Evolutionary conservation across 768 basidiomycete genomes (phyloP).

Genomic region (Leccinum arenicola): DNA sequence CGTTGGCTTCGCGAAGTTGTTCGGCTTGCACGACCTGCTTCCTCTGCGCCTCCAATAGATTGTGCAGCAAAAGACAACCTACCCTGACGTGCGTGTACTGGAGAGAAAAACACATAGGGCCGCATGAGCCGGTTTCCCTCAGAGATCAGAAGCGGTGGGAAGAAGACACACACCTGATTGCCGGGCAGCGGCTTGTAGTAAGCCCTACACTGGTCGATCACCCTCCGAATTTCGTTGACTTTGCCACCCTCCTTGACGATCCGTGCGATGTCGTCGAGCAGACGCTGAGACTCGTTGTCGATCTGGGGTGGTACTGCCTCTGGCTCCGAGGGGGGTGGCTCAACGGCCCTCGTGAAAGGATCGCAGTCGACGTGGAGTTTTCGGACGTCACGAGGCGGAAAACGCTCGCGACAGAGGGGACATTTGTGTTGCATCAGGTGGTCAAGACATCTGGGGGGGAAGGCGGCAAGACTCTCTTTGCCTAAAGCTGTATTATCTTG

Average conservation of each 20-base stretch:
- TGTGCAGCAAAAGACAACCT: too few relatives aligned
- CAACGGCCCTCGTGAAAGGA: constrained; percentile 30
- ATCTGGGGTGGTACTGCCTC: constrained; percentile 21
- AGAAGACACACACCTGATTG: constrained; percentile 38
- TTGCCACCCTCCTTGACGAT: constrained; percentile 57
- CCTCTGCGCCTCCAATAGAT: too few relatives aligned
- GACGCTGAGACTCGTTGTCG: constrained; percentile 45
- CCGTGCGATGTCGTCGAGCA: constrained; percentile 51
- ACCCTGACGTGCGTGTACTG: too few relatives aligned
- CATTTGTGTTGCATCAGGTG: constrained; percentile 49
- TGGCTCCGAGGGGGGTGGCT: constrained; percentile 26
- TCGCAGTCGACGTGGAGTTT: constrained; percentile 59
- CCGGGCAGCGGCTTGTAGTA: constrained; percentile 48
- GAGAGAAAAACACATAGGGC: neutral
- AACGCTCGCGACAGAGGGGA: constrained; percentile 61
- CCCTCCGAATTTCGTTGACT: constrained; percentile 44
- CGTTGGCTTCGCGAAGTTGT: too few relatives aligned
- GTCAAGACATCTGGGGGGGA: constrained; percentile 48
- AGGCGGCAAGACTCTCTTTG: constrained; percentile 68
- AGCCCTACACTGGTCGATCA: constrained; percentile 48
- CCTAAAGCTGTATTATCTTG: constrained; percentile 75
- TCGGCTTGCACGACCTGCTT: too few relatives aligned
- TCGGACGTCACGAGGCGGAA: constrained; percentile 44
- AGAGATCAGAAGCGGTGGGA: constrained; percentile 7
- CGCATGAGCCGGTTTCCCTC: constrained; percentile 9